Base-by-base conservation (phyloP, 2,329 filamentous ascomycete genomes). In the Colletotrichum camelliae region DNA sequence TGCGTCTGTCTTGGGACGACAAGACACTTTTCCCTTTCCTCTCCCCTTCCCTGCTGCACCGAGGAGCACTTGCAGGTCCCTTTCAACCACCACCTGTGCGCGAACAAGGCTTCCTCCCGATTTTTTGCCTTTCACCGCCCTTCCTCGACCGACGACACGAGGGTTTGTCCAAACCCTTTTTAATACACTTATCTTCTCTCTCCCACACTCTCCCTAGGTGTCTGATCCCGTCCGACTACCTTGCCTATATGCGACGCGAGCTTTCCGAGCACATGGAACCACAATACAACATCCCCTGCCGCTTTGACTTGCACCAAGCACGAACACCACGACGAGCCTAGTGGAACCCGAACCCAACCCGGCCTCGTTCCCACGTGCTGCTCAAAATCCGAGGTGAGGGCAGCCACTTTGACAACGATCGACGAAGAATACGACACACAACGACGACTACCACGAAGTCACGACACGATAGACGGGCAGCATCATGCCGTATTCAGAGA, bases 401-500 rank as follows among this genome's bases (percentile, higher is more conserved):
- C 29, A 37, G 55, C 67, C 21, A 61, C 16, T 43, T 27, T 18
- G 13, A 13, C 43, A 15, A 61, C 27, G 33, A 37, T 16, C 68
- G 13, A 61, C 55, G 18, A 52, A 43, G 35, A 67, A 67, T 21
- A 68, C 27, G 67, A 62, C 27, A 58, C 21, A 66, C 60, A 37
- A 48, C 55, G 21, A 72, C 62, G 64, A 68, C 64, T 31, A 21
- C 57, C 31, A 71, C 67, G 58, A 66, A 21, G 37, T 67, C 35
- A 60, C 65, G 70, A 61, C 29, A 37, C 65, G 60, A 37, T 37
- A 74, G 48, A 64, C 31, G 37, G 68, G 24, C 70, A 55, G 75
- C 68, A 79, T 77, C 70, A 87, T 87, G 85, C 84, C 86, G 27
- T 86, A 86, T 77, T 86, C 81, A 77, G 80, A 82, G 67, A 82